A percentile compares a stretch with the other conserved stretches of the same genome.
phyloP scores from a whole-genome alignment of 768 basidiomycete species.

The Leucocoprinus birnbaumii region DNA sequence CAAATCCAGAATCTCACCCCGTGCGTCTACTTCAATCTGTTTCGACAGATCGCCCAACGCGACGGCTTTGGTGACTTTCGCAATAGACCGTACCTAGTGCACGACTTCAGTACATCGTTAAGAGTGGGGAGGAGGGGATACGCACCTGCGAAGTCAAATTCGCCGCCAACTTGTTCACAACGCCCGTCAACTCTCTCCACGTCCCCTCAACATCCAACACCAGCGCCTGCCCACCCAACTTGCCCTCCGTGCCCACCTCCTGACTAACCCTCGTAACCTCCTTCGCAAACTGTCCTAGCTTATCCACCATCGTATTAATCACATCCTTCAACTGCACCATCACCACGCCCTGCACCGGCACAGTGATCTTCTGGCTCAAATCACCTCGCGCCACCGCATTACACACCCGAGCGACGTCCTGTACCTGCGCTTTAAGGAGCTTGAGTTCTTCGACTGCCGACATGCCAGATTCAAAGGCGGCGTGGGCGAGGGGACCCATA shows the following conservation, averaged over 20 bases:
- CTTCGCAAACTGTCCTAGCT: conserved; percentile 83
- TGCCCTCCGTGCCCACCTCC: conserved; percentile 85
- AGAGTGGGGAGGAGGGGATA: neutral
- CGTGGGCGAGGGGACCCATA: conserved; percentile 49
- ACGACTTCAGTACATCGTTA: neutral
- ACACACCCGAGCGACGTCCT: conserved; percentile 74
- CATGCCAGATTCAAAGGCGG: conserved; percentile 31
- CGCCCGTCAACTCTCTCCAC: conserved; percentile 82
- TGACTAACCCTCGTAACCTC: conserved; percentile 86
- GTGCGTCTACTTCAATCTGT: conserved; percentile 88
- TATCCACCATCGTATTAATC: conserved; percentile 62
- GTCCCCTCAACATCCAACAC: conserved; percentile 89
- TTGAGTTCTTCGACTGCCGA: conserved; percentile 71
- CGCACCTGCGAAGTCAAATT: conserved; percentile 71
- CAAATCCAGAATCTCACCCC: conserved; percentile 86
- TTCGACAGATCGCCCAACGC: conserved; percentile 86
- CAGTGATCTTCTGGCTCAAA: conserved; percentile 69
- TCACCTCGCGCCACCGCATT: conserved; percentile 74
- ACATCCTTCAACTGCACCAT: conserved; percentile 77
- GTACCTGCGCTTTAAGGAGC: conserved; percentile 76
- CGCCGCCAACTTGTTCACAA: conserved; percentile 78
- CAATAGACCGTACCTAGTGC: conserved; percentile 72
- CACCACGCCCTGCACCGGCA: conserved; percentile 67
- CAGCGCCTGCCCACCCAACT: conserved; percentile 83
- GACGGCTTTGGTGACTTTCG: conserved; percentile 92